phyloP scores from a whole-genome alignment of 208 protist genomes.

The Trypanosoma congolense region DNA sequence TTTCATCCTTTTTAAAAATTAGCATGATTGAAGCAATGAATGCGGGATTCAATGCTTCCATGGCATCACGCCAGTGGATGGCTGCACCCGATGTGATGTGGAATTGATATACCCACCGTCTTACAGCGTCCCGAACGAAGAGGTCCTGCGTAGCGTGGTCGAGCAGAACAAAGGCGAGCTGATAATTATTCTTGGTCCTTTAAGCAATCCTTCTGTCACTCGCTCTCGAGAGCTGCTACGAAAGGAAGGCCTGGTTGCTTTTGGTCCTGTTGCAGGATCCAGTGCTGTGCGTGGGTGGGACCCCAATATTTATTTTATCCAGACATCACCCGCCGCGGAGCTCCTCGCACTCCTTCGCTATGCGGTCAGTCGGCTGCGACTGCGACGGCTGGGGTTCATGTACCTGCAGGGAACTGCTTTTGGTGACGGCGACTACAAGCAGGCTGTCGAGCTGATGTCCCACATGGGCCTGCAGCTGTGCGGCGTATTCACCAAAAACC shows the following conservation, averaged over 20 bases:
- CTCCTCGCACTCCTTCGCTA: conserved; percentile 4
- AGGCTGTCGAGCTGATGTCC: not conserved
- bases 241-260: conserved; percentile 5
- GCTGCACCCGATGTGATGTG: not conserved
- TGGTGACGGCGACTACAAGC: conserved; percentile 7
- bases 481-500: not conserved
- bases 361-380: not conserved
- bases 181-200: conserved; percentile 1
- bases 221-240: not conserved
- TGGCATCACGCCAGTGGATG: not conserved
- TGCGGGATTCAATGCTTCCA: conserved; percentile 1
- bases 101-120: not conserved
- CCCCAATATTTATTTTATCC: conserved; percentile 6
- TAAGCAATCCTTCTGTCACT: not conserved
- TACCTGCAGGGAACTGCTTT: not conserved
- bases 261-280: conserved; percentile 1
- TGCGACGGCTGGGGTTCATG: conserved; percentile 9
- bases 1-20: not conserved
- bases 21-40: not conserved
- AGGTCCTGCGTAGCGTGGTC: not conserved
- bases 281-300: not conserved
- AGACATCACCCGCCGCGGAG: not conserved
- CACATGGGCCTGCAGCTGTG: not conserved
- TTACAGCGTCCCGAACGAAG: not conserved
- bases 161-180: not conserved